Evolutionary conservation across 345 rosid genomes (phyloP).

Genomic region (Mercurialis annua): DNA sequence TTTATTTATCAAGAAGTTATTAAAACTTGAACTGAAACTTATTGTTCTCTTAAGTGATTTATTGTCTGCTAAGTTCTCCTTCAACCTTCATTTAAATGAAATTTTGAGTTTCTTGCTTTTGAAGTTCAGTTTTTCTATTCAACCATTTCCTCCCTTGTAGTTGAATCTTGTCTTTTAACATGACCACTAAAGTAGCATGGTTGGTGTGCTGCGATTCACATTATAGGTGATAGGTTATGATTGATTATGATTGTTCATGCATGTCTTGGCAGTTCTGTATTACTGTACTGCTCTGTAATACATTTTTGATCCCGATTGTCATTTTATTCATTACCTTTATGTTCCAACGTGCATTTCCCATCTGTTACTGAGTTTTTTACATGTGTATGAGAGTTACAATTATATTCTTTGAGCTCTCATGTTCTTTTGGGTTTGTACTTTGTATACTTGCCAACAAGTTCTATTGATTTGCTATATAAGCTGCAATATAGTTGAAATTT

Average conservation of each 20-base stretch:
- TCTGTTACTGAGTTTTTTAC: background rate
- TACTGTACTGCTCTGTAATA: background rate
- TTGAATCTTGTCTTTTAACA: background rate
- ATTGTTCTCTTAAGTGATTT: background rate
- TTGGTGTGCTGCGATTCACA: background rate
- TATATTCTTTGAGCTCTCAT: background rate
- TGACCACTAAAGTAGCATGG: background rate
- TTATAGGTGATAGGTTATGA: background rate
- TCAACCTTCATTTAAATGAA: background rate
- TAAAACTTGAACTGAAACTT: background rate
- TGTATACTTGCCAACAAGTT: background rate
- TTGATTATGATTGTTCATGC: background rate
- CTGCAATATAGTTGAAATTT: background rate
- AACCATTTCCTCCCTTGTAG: background rate
- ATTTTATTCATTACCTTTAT: background rate
- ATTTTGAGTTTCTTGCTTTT: background rate
- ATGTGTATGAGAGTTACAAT: background rate
- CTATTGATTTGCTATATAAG: background rate
- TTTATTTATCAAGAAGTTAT: background rate
- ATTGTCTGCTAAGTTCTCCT: background rate
- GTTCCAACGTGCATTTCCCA: background rate
- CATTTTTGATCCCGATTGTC: background rate
- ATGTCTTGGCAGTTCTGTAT: background rate
- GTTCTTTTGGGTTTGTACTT: background rate
- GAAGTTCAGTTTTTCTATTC: background rate